phyloP scores from a whole-genome alignment of 2,329 filamentous ascomycete genomes.

The Talaromyces sp. region DNA sequence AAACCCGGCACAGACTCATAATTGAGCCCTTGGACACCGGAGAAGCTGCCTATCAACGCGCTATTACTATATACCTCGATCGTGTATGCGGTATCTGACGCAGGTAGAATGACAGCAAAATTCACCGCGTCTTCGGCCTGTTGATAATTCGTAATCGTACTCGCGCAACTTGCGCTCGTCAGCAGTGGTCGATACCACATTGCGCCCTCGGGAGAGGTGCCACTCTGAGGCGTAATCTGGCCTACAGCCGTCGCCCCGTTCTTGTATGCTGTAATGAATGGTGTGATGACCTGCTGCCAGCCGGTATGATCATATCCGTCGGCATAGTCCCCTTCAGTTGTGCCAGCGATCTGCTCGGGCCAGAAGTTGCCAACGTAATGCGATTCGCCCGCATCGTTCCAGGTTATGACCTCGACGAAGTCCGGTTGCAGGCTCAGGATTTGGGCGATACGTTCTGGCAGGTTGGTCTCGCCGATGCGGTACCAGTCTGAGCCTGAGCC shows the following conservation, averaged over 20 bases:
- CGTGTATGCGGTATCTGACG: background rate
- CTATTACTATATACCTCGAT: slow-evolving; percentile 16
- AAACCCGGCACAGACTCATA: slow-evolving; percentile 14
- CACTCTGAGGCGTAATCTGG: background rate
- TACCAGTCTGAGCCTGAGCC: slow-evolving; percentile 10
- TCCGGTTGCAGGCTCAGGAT: slow-evolving; percentile 11
- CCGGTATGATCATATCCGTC: slow-evolving; percentile 14
- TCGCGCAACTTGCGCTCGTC: slow-evolving; percentile 12
- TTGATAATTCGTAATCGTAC: slow-evolving; percentile 11
- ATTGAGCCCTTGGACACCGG: slow-evolving; percentile 2
- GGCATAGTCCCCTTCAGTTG: background rate
- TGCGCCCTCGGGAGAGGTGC: background rate
- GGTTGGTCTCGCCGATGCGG: slow-evolving; percentile 13
- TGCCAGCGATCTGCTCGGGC: slow-evolving; percentile 15
- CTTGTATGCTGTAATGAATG: slow-evolving; percentile 15
- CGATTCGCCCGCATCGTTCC: slow-evolving; percentile 18
- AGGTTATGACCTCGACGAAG: slow-evolving; percentile 14
- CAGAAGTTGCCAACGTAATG: slow-evolving; percentile 17
- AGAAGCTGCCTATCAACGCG: background rate
- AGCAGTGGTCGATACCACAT: slow-evolving; percentile 13
- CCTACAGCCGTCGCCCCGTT: background rate
- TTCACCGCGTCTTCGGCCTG: slow-evolving; percentile 10
- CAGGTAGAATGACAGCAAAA: slow-evolving; percentile 9
- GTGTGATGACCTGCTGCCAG: slow-evolving; percentile 13
- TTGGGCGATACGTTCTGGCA: slow-evolving; percentile 15